Conservation (phyloP, 257 asterid genomes). For the Capsicum baccatum region DNA sequence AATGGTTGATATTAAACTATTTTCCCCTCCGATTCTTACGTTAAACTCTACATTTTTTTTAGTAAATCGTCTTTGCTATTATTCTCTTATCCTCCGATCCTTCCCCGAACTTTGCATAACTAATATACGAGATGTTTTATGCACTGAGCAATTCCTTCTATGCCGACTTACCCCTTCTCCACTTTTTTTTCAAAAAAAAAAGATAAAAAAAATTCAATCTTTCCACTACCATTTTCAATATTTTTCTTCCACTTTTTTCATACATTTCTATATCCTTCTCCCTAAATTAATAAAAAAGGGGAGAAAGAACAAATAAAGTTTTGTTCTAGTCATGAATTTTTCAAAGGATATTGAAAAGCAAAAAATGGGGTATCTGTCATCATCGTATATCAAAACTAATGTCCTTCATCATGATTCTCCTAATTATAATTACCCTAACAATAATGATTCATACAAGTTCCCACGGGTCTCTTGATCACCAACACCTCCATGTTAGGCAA, state of each 20-base stretch:
- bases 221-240: background rate
- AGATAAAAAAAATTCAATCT: background rate
- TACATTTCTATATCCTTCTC: background rate
- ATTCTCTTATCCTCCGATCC: too few relatives aligned
- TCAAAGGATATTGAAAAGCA: slow-evolving; percentile 16
- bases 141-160: background rate
- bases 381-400: background rate
- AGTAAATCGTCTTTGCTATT: background rate
- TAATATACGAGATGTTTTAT: too few relatives aligned
- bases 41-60: background rate
- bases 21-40: background rate
- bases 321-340: slow-evolving; percentile 8
- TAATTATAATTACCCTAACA: background rate
- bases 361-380: slow-evolving; percentile 11
- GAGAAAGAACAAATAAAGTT: background rate
- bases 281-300: background rate
- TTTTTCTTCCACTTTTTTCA: background rate
- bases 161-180: background rate
- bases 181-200: background rate
- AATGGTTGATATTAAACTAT: background rate
- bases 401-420: background rate
- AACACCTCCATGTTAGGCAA: slow-evolving; percentile 19
- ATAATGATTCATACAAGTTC: background rate
- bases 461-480: background rate
- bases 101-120: too few relatives aligned